Evolutionary conservation across 2,329 filamentous ascomycete genomes (phyloP).

Genomic region (Blastomyces emzantsi): DNA sequence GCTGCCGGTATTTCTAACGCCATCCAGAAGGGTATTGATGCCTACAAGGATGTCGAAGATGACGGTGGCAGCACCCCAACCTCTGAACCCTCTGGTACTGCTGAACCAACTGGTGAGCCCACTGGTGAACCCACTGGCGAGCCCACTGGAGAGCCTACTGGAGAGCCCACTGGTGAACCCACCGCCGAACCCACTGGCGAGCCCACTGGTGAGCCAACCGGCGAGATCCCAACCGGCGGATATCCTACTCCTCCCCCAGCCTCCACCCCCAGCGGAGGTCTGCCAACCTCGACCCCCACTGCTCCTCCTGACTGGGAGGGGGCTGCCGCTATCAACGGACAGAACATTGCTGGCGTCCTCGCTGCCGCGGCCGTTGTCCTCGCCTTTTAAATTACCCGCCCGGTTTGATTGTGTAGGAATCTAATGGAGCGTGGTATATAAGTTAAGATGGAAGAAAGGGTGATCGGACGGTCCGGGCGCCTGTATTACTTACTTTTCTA

Average conservation of each 20-base stretch:
- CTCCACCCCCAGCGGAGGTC: background rate
- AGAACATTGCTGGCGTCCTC: slow-evolving; percentile 15
- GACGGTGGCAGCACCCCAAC: background rate
- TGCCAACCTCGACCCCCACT: background rate
- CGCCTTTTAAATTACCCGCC: slow-evolving; percentile 14
- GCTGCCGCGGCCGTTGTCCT: slow-evolving; percentile 17
- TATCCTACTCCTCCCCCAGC: slow-evolving; percentile 3
- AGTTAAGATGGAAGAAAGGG: background rate
- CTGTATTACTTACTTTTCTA: background rate
- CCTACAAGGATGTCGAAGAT: slow-evolving; percentile 18
- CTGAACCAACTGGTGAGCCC: slow-evolving; percentile 10
- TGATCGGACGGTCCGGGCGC: background rate
- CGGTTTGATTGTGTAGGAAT: background rate
- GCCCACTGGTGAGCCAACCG: too few relatives aligned
- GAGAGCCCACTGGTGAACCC: too few relatives aligned
- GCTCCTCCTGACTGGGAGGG: slow-evolving; percentile 13
- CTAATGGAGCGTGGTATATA: background rate
- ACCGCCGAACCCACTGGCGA: too few relatives aligned
- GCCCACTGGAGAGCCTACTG: too few relatives aligned
- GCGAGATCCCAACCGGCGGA: background rate
- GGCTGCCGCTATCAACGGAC: slow-evolving; percentile 15
- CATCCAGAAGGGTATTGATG: slow-evolving; percentile 27
- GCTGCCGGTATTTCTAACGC: slow-evolving; percentile 24
- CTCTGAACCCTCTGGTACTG: slow-evolving; percentile 8
- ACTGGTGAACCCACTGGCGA: background rate